phyloP scores from a whole-genome alignment of 2,329 filamentous ascomycete species.

The Neofusicoccum laricinum region DNA sequence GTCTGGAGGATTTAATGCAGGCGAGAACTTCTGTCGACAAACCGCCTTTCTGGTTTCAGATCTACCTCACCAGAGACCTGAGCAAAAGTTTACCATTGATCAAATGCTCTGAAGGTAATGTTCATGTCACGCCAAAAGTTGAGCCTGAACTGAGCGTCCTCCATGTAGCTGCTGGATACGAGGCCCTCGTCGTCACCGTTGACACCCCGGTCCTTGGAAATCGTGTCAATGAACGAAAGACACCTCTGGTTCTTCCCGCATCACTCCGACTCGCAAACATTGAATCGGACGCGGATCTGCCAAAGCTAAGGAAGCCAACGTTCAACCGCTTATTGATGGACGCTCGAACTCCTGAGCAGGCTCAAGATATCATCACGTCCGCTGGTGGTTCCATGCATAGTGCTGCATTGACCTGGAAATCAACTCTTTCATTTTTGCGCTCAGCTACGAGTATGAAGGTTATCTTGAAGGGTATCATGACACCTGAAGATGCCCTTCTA shows the following conservation, averaged over 20 bases:
- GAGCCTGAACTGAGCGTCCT: neutral
- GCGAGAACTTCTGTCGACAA: conserved; percentile 15
- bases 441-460: conserved; percentile 25
- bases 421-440: neutral
- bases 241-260: neutral
- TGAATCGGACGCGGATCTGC: neutral
- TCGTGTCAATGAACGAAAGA: conserved; percentile 28
- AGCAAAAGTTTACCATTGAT: conserved; percentile 24
- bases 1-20: conserved; percentile 28
- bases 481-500: conserved; percentile 39
- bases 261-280: conserved; percentile 26
- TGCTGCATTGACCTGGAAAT: conserved; percentile 21
- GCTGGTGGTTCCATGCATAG: conserved; percentile 17
- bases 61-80: conserved; percentile 23
- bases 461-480: conserved; percentile 41
- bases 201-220: conserved; percentile 32
- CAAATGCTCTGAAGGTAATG: conserved; percentile 22
- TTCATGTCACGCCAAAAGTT: too few species aligned
- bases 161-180: conserved; percentile 24
- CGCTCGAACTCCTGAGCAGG: conserved; percentile 22
- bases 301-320: conserved; percentile 6
- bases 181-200: conserved; percentile 29
- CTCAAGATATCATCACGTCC: conserved; percentile 17
- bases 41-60: conserved; percentile 24
- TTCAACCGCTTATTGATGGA: conserved; percentile 20